A percentile compares a stretch with the other conserved stretches of the same genome.
Evolutionary conservation across 208 protist species (phyloP).

Genomic region (Crithidia thermophila): DNA sequence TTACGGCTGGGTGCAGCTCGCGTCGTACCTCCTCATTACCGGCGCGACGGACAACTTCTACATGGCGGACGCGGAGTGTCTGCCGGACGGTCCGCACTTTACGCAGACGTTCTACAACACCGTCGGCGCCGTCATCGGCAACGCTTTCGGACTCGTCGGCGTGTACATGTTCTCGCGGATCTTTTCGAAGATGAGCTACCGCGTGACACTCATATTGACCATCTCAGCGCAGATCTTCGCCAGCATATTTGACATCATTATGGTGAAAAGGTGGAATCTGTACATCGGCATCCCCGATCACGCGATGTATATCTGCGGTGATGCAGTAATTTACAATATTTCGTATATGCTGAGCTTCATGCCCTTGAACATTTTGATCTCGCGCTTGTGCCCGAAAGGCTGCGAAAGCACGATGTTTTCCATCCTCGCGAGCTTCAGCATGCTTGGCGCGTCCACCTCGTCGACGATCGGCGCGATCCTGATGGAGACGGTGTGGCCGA

Average conservation of each 20-base stretch:
- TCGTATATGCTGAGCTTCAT: slow-evolving; percentile 66
- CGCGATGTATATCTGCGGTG: slow-evolving; percentile 64
- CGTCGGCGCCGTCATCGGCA: slow-evolving; percentile 40
- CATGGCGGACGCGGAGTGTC: slow-evolving; percentile 33
- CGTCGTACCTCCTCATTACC: slow-evolving; percentile 43
- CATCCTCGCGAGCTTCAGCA: slow-evolving; percentile 71
- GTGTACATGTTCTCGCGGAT: slow-evolving; percentile 47
- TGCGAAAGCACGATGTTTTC: slow-evolving; percentile 76
- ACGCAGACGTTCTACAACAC: slow-evolving; percentile 54
- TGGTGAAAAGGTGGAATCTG: slow-evolving; percentile 68
- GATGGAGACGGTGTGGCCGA: slow-evolving; percentile 49
- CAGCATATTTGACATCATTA: slow-evolving; percentile 65
- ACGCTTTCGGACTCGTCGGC: slow-evolving; percentile 33
- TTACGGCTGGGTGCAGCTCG: slow-evolving; percentile 43
- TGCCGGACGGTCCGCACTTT: slow-evolving; percentile 57
- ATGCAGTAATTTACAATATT: slow-evolving; percentile 61
- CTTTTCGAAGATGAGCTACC: slow-evolving; percentile 46
- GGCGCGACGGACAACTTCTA: slow-evolving; percentile 60
- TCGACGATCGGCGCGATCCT: slow-evolving; percentile 49
- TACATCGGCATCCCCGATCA: slow-evolving; percentile 43
- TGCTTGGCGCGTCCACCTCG: slow-evolving; percentile 59
- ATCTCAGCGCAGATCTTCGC: slow-evolving; percentile 43
- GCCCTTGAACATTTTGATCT: slow-evolving; percentile 71
- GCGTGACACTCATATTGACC: slow-evolving; percentile 47
- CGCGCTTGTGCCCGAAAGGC: slow-evolving; percentile 70